Evolutionary conservation across 2,329 filamentous ascomycete species (phyloP).

Genomic region (Pseudogymnoascus sp.): DNA sequence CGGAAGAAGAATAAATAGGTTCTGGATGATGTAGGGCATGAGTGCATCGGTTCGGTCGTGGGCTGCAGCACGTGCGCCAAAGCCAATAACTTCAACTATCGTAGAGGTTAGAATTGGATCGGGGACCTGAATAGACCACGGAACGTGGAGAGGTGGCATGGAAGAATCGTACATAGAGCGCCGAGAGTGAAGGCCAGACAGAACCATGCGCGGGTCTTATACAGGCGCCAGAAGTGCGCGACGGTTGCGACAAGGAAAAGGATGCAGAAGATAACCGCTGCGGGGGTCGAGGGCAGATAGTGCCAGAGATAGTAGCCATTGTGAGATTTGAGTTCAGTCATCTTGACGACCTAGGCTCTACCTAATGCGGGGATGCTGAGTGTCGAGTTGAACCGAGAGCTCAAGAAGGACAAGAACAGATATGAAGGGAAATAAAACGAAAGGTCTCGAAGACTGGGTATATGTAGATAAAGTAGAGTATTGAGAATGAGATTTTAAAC

Average conservation of each 20-base stretch:
- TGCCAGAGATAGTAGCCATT: conserved; percentile 34
- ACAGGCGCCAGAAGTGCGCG: conserved; percentile 27
- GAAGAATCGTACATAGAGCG: conserved; percentile 31
- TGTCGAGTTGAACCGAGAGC: neutral
- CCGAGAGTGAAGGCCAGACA: conserved; percentile 32
- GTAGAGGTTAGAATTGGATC: conserved; percentile 14
- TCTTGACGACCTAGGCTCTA: neutral
- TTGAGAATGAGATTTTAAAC: neutral
- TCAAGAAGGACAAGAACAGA: neutral
- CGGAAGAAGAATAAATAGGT: conserved; percentile 25
- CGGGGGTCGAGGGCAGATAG: conserved; percentile 39
- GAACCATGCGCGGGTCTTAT: conserved; percentile 26
- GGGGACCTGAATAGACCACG: neutral
- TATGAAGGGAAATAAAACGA: neutral
- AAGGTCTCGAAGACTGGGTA: neutral
- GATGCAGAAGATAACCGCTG: conserved; percentile 34
- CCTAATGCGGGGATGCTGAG: neutral
- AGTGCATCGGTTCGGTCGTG: conserved; percentile 31
- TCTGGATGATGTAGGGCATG: conserved; percentile 26
- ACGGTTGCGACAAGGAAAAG: conserved; percentile 26
- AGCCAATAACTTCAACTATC: conserved; percentile 19
- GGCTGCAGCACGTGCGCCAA: conserved; percentile 27
- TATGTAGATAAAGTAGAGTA: neutral
- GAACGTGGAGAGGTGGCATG: conserved; percentile 11
- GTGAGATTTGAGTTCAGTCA: conserved; percentile 7